Evolutionary conservation across 495 filamentous ascomycete species (phyloP), one percentile per base, ranked within the genome.

Genomic region (Aspergillus nanangensis): DNA sequence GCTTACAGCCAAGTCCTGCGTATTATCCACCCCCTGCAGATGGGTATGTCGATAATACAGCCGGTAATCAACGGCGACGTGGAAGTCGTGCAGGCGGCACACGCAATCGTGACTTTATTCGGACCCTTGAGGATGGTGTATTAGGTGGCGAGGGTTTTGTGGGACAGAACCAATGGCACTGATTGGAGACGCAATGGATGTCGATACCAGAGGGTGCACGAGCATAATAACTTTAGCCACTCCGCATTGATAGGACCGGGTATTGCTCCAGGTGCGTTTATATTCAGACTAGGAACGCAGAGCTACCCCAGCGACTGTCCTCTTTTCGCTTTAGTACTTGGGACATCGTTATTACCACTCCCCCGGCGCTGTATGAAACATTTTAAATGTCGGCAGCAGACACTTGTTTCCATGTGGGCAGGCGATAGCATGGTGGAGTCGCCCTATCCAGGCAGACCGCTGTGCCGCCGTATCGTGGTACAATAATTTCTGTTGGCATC

Each of bases 1-100:
- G 94, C 35, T 65, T 96, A 31, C 94, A 99, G 60, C 94, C 94
- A 5, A 96, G 90, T 47, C 94, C 94, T 2, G 94, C 94, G 7
- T 99, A 99, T 64, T 97, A 96, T 54, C 94, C 93, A 13, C 93
- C 93, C 8, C 91, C 91, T n/a, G 80, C 88, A 2, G 93, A 96
- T 50, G 91, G 90, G 7, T 78, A 86, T 34, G 78, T 84, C 9
- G 82, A 87, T 51, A 63, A 75, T 19, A 78, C 70, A 25, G 61
- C 76, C 23, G 67, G 70, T n/a, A 84, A 81, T 53, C 78, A 84
- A 33, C 76, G 87, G 25, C 75, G 92, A 41, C 81, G 91, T 55
- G 85, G 88, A 17, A 94, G 89, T 48, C 79, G 89, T 55, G 76
- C 82, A 20, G 75, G 79, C 43, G 66, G 77, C 50, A 73, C 82